Evolutionary conservation across 2,329 filamentous ascomycete genomes (phyloP).

Genomic region (Emmonsiellopsis sp.): DNA sequence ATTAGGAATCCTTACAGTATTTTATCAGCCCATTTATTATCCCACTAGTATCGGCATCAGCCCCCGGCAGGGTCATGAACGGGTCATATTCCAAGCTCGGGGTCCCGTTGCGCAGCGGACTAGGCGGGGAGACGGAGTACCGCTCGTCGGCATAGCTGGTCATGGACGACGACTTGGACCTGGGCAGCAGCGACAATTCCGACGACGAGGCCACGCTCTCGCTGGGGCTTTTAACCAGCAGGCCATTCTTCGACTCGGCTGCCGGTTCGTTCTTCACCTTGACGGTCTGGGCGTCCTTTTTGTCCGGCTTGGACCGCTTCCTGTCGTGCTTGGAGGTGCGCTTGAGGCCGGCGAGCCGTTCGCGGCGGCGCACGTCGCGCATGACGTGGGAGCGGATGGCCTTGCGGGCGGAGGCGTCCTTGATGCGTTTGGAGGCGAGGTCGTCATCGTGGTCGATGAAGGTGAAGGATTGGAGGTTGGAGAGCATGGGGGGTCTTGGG

Average conservation of each 20-base stretch:
- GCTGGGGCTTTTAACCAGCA: neutral
- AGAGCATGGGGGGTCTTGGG: conserved; percentile 11
- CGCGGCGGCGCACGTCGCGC: conserved; percentile 33
- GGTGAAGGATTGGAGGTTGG: conserved; percentile 26
- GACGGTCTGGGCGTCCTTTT: neutral
- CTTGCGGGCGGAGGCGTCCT: conserved; percentile 28
- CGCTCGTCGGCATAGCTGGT: neutral
- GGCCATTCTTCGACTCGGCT: neutral
- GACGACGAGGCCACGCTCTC: neutral
- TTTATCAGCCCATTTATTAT: conserved; percentile 21
- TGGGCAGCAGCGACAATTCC: neutral
- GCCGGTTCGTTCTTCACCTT: neutral
- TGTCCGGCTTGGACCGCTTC: neutral
- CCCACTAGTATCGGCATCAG: conserved; percentile 14
- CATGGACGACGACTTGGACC: neutral
- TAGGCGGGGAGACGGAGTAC: neutral
- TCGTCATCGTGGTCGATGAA: conserved; percentile 35
- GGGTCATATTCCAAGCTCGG: conserved; percentile 24
- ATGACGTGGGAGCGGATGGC: conserved; percentile 35
- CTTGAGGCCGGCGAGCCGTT: conserved; percentile 29
- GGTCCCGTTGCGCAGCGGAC: conserved; percentile 7
- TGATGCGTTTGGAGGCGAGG: conserved; percentile 28
- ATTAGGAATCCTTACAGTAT: conserved; percentile 22
- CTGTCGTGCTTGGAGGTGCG: conserved; percentile 22
- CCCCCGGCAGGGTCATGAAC: conserved; percentile 24